Base-by-base conservation (phyloP, 306 rosid genomes). In the Canavalia ensiformis region DNA sequence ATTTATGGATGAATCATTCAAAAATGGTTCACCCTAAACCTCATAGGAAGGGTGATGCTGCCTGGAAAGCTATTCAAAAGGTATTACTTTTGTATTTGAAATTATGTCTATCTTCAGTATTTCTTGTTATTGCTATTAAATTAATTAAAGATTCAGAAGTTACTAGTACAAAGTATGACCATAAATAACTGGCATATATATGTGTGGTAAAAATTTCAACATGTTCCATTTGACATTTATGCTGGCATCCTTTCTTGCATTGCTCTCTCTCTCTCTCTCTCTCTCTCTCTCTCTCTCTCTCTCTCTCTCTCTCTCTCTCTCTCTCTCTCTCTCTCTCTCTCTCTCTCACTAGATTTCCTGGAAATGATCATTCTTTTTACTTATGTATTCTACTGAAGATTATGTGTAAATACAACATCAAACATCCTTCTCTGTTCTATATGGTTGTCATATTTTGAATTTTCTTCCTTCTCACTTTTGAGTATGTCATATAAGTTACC, bases 1-100 rank as follows among this genome's bases (percentile, higher is more conserved):
- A 95, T 89, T 71, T 95, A 66, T 95, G 99, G 99, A 82, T 81
- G 46, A 95, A 91, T 68, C 99, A 95, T 87, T 90, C 99, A 8
- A 95, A 90, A 84, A 55, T 87, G 50, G 99, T 95, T 79, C 91
- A 34, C 28, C 96, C 99, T n/a, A 95, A 95, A 79, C 99, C 99
- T 84, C 99, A 95, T 66, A 91, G 98, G 84, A 95, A 51, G 75
- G 90, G 86, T 9, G 92, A 67, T 76, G 87, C 89, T 79, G 78
- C 94, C 39, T 95, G 99, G 98, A 74, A 5, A 84, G 96, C 97
- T 47, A 88, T 95, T 68, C 90, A 90, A 80, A 88, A 90, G 96
- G 99, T 95, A 84, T 3, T 73, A 31, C 31, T 80, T 49, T 25
- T 71, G 13, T 73, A 33, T 10, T 56, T 29, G 31, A 68, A 63